These are phyloP conservation scores for Suillus cothurnatus DNA, from an alignment of 768 basidiomycete genomes.

Conservation along the genomic window DNA sequence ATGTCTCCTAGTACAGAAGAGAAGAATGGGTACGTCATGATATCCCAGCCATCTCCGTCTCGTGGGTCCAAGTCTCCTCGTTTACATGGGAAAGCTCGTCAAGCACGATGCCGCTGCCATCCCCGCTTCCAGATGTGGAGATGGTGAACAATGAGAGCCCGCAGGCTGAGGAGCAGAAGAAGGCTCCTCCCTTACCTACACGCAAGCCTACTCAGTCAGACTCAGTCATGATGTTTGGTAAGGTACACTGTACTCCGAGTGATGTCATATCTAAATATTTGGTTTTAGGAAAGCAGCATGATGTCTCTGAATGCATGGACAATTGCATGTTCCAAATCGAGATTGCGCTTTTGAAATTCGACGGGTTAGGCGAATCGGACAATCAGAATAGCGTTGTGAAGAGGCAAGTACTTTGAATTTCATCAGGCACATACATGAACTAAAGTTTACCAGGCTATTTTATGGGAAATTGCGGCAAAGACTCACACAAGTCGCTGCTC, in stretches of 20 bases:
- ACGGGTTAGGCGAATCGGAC: constrained; percentile 39
- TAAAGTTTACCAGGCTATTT: constrained; percentile 59
- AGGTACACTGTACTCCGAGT: constrained; percentile 20
- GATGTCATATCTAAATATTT: constrained; percentile 9
- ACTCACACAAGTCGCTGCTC: constrained; percentile 37
- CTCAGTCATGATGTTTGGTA: constrained; percentile 91
- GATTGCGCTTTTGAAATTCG: constrained; percentile 81
- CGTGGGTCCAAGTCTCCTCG: constrained; percentile 39
- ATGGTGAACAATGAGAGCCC: constrained; percentile 28
- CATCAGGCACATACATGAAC: neutral
- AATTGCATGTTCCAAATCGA: constrained; percentile 99
- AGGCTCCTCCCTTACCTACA: constrained; percentile 60
- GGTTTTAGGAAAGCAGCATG: constrained; percentile 84
- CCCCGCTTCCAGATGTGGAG: constrained; percentile 32
- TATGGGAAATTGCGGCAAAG: constrained; percentile 85
- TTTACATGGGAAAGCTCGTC: constrained; percentile 31
- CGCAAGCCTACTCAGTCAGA: constrained; percentile 58
- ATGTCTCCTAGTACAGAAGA: constrained; percentile 35
- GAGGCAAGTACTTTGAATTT: constrained; percentile 46
- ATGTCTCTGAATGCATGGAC: constrained; percentile 98
- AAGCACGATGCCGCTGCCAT: constrained; percentile 27
- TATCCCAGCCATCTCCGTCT: constrained; percentile 39
- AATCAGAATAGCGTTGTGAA: constrained; percentile 83
- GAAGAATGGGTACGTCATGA: constrained; percentile 46
- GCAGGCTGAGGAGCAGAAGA: constrained; percentile 30